A percentile compares a stretch with the other conserved stretches of the same genome.
Evolutionary conservation across 2,329 filamentous ascomycete species (phyloP).

Genomic region (Ceratocystis eucalypticola): DNA sequence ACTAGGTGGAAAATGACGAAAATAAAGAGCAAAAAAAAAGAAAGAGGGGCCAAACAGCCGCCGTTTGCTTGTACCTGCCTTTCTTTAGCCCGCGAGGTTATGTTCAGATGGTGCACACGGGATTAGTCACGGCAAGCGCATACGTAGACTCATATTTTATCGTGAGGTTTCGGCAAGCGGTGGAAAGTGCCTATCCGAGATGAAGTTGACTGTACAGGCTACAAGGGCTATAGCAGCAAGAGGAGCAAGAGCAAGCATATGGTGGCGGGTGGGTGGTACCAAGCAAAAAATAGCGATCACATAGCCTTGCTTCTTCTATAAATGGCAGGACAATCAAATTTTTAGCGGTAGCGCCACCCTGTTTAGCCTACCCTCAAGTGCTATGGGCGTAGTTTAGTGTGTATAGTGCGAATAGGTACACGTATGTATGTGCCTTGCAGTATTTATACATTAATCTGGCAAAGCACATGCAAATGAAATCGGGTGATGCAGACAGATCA

Average conservation of each 20-base stretch:
- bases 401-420: not conserved
- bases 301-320: constrained; percentile 3
- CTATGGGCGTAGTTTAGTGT: too few relatives aligned
- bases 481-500: not conserved
- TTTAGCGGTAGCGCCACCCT: not conserved
- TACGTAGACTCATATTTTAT: not conserved
- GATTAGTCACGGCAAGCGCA: not conserved
- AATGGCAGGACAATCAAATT: not conserved
- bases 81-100: not conserved
- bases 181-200: not conserved
- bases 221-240: not conserved
- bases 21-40: not conserved
- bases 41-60: not conserved
- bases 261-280: not conserved
- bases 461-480: not conserved
- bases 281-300: not conserved
- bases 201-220: not conserved
- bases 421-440: not conserved
- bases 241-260: not conserved
- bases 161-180: not conserved
- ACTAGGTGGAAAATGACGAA: not conserved
- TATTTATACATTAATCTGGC: not conserved
- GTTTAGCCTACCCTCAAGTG: not conserved
- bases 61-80: not conserved
- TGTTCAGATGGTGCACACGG: not conserved